Evolutionary conservation across 169 alveolate genomes (phyloP).

Genomic region (Cryptosporidium tyzzeri): DNA sequence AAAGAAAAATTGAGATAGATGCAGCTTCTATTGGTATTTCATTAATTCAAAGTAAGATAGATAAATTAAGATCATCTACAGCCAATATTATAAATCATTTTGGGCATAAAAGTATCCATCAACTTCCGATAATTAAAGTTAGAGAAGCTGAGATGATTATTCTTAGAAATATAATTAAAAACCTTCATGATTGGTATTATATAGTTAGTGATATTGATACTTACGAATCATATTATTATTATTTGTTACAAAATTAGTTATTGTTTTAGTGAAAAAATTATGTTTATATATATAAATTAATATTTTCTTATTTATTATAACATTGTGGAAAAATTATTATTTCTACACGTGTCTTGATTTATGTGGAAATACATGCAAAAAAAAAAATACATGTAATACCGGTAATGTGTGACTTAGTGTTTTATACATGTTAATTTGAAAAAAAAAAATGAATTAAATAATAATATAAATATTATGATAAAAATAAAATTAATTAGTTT

Average conservation of each 20-base stretch:
- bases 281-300: background rate
- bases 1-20: conserved; percentile 52
- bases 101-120: conserved; percentile 47
- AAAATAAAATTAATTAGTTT: background rate
- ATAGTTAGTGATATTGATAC: conserved; percentile 70
- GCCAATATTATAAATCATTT: conserved; percentile 35
- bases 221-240: conserved; percentile 66
- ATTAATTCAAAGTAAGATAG: conserved; percentile 56
- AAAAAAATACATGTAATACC: background rate
- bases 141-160: conserved; percentile 76
- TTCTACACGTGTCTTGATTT: background rate
- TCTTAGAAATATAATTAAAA: conserved; percentile 45
- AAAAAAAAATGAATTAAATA: background rate
- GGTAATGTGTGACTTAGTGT: background rate
- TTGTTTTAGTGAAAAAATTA: background rate
- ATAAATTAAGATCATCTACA: conserved; percentile 64
- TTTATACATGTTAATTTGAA: background rate
- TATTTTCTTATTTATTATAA: background rate
- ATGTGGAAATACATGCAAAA: background rate
- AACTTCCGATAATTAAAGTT: conserved; percentile 66
- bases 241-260: conserved; percentile 18
- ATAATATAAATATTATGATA: background rate
- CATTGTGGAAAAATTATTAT: background rate
- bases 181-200: conserved; percentile 69
- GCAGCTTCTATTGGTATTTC: conserved; percentile 73